Evolutionary conservation across 208 protist species (phyloP).

Genomic region (Trypanosoma melophagium): DNA sequence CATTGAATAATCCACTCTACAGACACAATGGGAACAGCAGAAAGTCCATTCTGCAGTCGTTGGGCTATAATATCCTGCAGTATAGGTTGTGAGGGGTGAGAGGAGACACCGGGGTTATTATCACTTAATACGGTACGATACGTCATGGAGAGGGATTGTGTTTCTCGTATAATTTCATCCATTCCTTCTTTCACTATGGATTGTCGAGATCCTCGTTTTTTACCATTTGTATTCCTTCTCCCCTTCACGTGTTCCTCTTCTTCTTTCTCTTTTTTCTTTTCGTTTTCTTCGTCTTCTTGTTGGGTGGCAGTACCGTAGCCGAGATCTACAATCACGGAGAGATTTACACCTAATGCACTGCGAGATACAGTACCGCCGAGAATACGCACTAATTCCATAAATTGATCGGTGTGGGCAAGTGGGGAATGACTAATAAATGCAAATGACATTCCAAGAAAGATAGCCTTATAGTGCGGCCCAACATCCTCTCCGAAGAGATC

Average conservation of each 20-base stretch:
- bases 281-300: background rate
- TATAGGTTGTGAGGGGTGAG: background rate
- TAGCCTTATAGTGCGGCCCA: conserved; percentile 55
- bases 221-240: background rate
- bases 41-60: background rate
- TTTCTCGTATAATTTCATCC: background rate
- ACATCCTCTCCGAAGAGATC: conserved; percentile 19
- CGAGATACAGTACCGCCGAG: conserved; percentile 68
- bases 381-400: conserved; percentile 52
- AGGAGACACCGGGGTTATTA: conserved; percentile 28
- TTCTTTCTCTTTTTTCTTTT: conserved; percentile 15
- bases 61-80: conserved; percentile 2
- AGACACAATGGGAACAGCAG: conserved; percentile 36
- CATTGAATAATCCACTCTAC: conserved; percentile 66
- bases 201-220: background rate
- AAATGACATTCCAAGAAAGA: conserved; percentile 57
- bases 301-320: background rate
- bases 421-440: conserved; percentile 26
- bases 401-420: conserved; percentile 35
- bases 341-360: conserved; percentile 33
- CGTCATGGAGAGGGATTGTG: conserved; percentile 35
- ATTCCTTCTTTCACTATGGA: background rate
- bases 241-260: conserved; percentile 11
- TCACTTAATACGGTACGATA: conserved; percentile 33
- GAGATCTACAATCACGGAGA: conserved; percentile 59